Conservation (phyloP, 2,329 filamentous ascomycete species). For the Xylogone sp. region DNA sequence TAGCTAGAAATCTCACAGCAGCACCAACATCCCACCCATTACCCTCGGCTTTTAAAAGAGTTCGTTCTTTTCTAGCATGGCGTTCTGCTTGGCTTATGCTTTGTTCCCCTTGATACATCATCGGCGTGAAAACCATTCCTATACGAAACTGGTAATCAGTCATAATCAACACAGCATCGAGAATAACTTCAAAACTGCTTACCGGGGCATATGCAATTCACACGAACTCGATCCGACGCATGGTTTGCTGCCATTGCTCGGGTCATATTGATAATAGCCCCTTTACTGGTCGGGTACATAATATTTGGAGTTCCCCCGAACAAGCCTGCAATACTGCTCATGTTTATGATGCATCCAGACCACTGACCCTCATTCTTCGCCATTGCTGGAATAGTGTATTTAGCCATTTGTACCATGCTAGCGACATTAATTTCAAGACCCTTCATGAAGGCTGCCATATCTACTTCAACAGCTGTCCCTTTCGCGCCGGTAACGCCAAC, state of each 20-base stretch:
- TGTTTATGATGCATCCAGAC: slow-evolving; percentile 55
- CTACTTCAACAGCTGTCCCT: slow-evolving; percentile 57
- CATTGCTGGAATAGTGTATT: slow-evolving; percentile 59
- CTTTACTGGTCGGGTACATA: slow-evolving; percentile 43
- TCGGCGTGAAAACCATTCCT: slow-evolving; percentile 43
- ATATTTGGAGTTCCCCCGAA: slow-evolving; percentile 40
- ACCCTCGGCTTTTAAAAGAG: slow-evolving; percentile 50
- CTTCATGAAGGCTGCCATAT: slow-evolving; percentile 52
- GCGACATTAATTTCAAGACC: slow-evolving; percentile 58
- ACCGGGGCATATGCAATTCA: slow-evolving; percentile 52
- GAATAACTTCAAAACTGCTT: slow-evolving; percentile 32
- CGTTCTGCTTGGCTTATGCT: slow-evolving; percentile 33
- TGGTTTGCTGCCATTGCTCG: slow-evolving; percentile 50
- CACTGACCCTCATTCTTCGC: slow-evolving; percentile 40
- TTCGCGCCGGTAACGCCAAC: slow-evolving; percentile 56
- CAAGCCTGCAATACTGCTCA: slow-evolving; percentile 57
- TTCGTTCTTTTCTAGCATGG: slow-evolving; percentile 35
- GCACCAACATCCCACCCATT: slow-evolving; percentile 49
- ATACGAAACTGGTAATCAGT: not conserved
- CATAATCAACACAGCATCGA: not conserved
- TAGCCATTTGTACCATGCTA: slow-evolving; percentile 62
- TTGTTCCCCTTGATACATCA: slow-evolving; percentile 33
- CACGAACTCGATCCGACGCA: slow-evolving; percentile 42
- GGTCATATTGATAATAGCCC: slow-evolving; percentile 50
- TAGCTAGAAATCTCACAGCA: slow-evolving; percentile 47